Evolutionary conservation across 2,329 filamentous ascomycete genomes (phyloP), one percentile per base, ranked within the genome.

Genomic region (Ilyonectria robusta): DNA sequence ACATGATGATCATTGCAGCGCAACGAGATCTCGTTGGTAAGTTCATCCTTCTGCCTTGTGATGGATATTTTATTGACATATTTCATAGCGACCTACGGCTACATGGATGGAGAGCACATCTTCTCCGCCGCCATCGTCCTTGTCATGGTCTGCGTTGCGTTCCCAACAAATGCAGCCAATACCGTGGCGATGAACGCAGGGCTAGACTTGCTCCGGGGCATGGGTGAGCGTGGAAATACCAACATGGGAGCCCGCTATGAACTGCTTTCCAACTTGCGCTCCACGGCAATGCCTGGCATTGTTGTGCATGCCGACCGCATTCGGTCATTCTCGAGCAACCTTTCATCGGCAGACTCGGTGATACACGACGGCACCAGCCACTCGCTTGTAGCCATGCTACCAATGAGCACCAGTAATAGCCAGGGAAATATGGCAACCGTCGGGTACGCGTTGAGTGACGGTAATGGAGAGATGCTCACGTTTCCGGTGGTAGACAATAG

Each of bases 21-120:
- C 82, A 84, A 68, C 82, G 85, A 65, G 82, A 87, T 63, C 79
- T 88, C 10, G 81, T 88, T 11, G 85, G 84, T 84, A 78, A 68
- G 81, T 70, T 17, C 17, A 33, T 42, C 6, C 48, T 60, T 23
- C 44, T 26, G 23, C 35, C 8, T 17, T 56, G 23, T 4, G 9
- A 48, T 6, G 40, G 50, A 11, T 40, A 4, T 42, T 47, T 6
- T 26, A 23, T 33, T 48, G 23, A 55, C 2, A 35, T 15, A 35
- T 2, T 19, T 5, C n/a, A 7, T 8, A 82, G 85, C 86, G 21
- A 88, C 86, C 0, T 88, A 87, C 70, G 87, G 87, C 26, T 89
- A 87, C 72, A 86, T 88, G 79, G 87, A 89, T 65, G 84, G 85
- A 17, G 87, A 89, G 66, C 86, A 88, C 70, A 82, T 84, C 26